phyloP scores from a whole-genome alignment of 164 flowering plant species.

The Houttuynia cordata region DNA sequence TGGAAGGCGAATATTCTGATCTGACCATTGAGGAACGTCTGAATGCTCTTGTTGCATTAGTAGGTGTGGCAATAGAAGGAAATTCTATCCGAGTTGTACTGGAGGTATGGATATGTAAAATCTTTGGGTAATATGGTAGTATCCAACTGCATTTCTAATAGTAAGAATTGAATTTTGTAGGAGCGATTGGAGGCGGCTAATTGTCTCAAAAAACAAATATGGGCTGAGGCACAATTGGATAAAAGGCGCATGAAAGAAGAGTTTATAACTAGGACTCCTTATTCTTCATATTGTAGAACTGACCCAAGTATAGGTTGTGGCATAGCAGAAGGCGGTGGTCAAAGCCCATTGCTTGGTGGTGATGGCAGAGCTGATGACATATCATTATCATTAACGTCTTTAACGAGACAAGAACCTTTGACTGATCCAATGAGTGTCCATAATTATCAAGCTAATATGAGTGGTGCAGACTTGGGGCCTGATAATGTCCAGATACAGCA shows the following conservation, averaged over 20 bases:
- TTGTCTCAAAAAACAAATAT: constrained; percentile 89
- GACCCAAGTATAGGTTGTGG: constrained; percentile 23
- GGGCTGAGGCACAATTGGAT: constrained; percentile 84
- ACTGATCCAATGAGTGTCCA: constrained; percentile 23
- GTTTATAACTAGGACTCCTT: constrained; percentile 27
- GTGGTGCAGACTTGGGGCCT: constrained; percentile 25
- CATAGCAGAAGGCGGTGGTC: constrained; percentile 27
- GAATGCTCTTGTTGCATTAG: constrained; percentile 71
- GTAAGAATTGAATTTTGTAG: constrained; percentile 24
- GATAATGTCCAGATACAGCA: constrained; percentile 42
- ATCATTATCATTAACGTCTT: constrained; percentile 17
- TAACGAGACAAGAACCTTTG: constrained; percentile 23
- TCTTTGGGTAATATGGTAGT: neutral
- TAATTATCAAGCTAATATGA: constrained; percentile 10
- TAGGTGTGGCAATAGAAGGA: constrained; percentile 88
- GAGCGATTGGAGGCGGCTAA: constrained; percentile 90
- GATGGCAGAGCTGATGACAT: constrained; percentile 31
- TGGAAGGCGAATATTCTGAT: constrained; percentile 78
- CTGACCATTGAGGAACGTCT: constrained; percentile 87
- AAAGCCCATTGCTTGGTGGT: constrained; percentile 34
- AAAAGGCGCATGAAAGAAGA: constrained; percentile 82
- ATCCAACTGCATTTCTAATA: neutral
- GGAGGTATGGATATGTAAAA: constrained; percentile 41
- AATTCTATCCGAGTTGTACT: constrained; percentile 66
- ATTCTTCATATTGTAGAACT: constrained; percentile 27